Evolutionary conservation across 2,329 filamentous ascomycete species (phyloP).

Genomic region (Biscogniauxia sp.): DNA sequence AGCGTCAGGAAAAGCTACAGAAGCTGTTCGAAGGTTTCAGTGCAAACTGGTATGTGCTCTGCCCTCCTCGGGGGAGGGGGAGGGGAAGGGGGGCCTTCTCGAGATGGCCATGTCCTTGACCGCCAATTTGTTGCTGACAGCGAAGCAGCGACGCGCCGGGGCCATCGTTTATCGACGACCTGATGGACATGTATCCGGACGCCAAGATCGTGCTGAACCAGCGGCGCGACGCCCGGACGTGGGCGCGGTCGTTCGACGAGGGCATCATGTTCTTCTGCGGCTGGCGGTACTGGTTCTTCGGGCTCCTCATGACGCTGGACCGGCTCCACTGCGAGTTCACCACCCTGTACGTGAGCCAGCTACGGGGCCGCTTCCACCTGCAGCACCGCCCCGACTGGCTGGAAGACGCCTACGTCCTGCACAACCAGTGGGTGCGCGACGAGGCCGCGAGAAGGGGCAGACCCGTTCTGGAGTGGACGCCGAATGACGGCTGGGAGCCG

Average conservation of each 20-base stretch:
- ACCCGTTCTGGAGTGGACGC: slow-evolving; percentile 30
- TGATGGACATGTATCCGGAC: slow-evolving; percentile 40
- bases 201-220: slow-evolving; percentile 34
- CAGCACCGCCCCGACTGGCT: neutral
- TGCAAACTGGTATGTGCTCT: too few species aligned
- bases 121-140: too few species aligned
- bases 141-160: too few species aligned
- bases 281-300: slow-evolving; percentile 23
- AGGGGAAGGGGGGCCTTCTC: too few species aligned
- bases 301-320: slow-evolving; percentile 27
- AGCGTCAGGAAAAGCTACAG: too few species aligned
- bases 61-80: too few species aligned
- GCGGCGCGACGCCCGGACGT: slow-evolving; percentile 24
- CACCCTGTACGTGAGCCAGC: neutral
- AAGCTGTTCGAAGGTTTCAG: too few species aligned
- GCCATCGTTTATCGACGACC: slow-evolving; percentile 30
- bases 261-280: slow-evolving; percentile 31
- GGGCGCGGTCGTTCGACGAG: slow-evolving; percentile 27
- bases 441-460: slow-evolving; percentile 32
- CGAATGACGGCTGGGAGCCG: slow-evolving; percentile 42
- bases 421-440: slow-evolving; percentile 25
- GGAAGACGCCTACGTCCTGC: slow-evolving; percentile 17
- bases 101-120: too few species aligned
- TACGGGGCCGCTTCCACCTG: neutral
- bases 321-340: slow-evolving; percentile 24